A percentile compares a stretch with the other conserved stretches of the same genome.
phyloP scores from a whole-genome alignment of 225 moss, liverwort and hornwort genomes.

The Sphagnum contortum region DNA sequence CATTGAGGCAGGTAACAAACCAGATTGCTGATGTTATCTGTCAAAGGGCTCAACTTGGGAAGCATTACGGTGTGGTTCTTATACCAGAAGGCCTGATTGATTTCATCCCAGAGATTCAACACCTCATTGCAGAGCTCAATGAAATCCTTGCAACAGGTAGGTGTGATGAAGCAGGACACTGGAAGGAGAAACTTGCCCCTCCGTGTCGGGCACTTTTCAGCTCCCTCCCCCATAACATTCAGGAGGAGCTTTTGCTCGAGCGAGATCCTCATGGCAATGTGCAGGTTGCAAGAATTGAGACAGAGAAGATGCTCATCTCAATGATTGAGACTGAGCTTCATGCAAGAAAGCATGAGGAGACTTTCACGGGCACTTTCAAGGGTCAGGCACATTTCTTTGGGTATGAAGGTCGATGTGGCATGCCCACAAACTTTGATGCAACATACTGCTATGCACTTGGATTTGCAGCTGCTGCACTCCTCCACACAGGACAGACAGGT shows the following conservation, averaged over 20 bases:
- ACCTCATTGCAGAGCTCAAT: conserved; percentile 46
- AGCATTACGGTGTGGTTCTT: conserved; percentile 41
- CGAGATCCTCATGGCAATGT: conserved; percentile 57
- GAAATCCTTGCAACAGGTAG: conserved; percentile 29
- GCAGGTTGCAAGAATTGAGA: conserved; percentile 57
- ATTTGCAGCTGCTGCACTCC: conserved; percentile 36
- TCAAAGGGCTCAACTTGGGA: conserved; percentile 25
- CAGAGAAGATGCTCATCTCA: conserved; percentile 48
- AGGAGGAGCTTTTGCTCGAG: conserved; percentile 41
- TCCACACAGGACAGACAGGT: conserved; percentile 39
- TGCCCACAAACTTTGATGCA: conserved; percentile 54
- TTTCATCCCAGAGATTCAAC: conserved; percentile 52
- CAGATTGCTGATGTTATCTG: conserved; percentile 38
- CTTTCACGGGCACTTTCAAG: conserved; percentile 24
- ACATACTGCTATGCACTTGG: conserved; percentile 52
- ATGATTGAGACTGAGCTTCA: conserved; percentile 46
- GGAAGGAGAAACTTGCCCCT: conserved; percentile 32
- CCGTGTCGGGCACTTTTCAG: conserved; percentile 30
- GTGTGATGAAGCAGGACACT: conserved; percentile 29
- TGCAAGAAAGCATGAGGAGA: conserved; percentile 31
- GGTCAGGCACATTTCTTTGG: conserved; percentile 55
- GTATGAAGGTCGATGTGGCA: conserved; percentile 58
- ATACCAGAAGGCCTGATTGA: conserved; percentile 57
- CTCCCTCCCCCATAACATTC: conserved; percentile 36
- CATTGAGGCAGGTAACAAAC: conserved; percentile 36